Conservation (phyloP, 2,329 filamentous ascomycete genomes). For the Pezicula rhizophila region DNA sequence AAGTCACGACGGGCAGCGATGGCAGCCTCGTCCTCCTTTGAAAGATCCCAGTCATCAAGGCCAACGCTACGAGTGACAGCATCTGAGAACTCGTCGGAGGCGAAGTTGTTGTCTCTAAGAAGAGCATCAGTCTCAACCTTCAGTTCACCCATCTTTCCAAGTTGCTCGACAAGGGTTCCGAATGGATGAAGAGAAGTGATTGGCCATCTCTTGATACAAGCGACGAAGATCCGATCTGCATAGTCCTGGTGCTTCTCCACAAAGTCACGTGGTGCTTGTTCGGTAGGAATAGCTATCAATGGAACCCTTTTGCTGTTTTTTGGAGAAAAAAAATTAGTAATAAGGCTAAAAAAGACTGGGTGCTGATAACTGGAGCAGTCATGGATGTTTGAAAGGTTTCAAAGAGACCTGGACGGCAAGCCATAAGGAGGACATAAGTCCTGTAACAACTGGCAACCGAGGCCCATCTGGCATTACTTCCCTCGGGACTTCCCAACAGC, state of each 20-base stretch:
- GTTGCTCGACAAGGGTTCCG: constrained; percentile 92
- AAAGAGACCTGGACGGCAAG: no score
- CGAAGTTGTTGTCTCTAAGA: constrained; percentile 97
- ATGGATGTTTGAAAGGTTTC: no score
- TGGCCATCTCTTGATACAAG: constrained; percentile 98
- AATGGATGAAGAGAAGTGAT: constrained; percentile 99
- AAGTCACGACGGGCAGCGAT: constrained; percentile 80
- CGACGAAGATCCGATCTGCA: constrained; percentile 95
- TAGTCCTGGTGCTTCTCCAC: constrained; percentile 98
- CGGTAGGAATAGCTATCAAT: constrained; percentile 94
- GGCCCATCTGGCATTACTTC: no score
- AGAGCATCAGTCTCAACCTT: constrained; percentile 97
- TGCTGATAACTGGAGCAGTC: no score
- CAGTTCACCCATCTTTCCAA: constrained; percentile 94
- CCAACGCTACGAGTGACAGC: constrained; percentile 90
- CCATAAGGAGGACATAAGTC: no score
- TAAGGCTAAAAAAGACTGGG: not conserved
- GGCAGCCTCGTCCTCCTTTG: constrained; percentile 71
- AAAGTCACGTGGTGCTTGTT: constrained; percentile 95
- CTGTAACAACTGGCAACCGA: no score
- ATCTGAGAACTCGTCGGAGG: constrained; percentile 94
- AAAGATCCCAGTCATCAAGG: constrained; percentile 84
- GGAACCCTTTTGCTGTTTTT: constrained; percentile 72
- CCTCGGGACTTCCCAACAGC: not conserved
- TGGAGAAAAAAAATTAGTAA: constrained; percentile 2